Conservation (phyloP, 805 yeast species). For the Candida adriatica region DNA sequence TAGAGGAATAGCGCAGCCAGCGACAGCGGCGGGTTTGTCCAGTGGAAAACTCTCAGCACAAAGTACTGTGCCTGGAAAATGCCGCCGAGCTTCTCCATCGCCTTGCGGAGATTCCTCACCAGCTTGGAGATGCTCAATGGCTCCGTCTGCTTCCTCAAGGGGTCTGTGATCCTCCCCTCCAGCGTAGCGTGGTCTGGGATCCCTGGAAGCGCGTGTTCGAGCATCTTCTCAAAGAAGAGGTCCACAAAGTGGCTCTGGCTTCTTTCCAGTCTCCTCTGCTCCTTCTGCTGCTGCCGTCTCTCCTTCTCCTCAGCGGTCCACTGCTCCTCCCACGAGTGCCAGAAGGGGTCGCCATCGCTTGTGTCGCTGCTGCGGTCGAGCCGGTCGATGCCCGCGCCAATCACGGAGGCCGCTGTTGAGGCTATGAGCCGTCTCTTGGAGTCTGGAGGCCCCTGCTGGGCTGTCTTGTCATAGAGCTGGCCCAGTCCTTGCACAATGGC, state of each 20-base stretch:
- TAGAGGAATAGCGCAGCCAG: slow-evolving; percentile 49
- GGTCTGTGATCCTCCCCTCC: slow-evolving; percentile 36
- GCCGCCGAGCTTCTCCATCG: slow-evolving; percentile 48
- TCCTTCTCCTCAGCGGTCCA: slow-evolving; percentile 4
- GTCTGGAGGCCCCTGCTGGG: slow-evolving; percentile 6
- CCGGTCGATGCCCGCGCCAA: slow-evolving; percentile 39
- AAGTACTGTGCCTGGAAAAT: slow-evolving; percentile 59
- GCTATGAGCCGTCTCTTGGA: slow-evolving; percentile 25
- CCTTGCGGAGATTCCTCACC: slow-evolving; percentile 47
- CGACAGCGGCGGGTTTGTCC: slow-evolving; percentile 74
- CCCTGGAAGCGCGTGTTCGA: slow-evolving; percentile 43
- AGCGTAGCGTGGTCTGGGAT: slow-evolving; percentile 41
- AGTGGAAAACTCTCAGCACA: slow-evolving; percentile 51
- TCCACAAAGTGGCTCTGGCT: slow-evolving; percentile 48
- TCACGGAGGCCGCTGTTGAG: slow-evolving; percentile 37
- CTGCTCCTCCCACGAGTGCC: slow-evolving; percentile 11
- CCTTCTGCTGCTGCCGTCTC: no score
- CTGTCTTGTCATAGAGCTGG: slow-evolving; percentile 10
- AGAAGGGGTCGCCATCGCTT: slow-evolving; percentile 22
- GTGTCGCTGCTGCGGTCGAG: slow-evolving; percentile 15
- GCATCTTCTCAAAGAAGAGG: slow-evolving; percentile 44
- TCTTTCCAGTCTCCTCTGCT: slow-evolving; percentile 9
- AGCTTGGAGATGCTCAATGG: slow-evolving; percentile 51
- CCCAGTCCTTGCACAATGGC: slow-evolving; percentile 8
- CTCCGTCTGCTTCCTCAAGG: slow-evolving; percentile 38